These are phyloP conservation scores for Umbelopsis ramanniana DNA, from an alignment of 192 early-diverging fungal species.

Conservation along the genomic window DNA sequence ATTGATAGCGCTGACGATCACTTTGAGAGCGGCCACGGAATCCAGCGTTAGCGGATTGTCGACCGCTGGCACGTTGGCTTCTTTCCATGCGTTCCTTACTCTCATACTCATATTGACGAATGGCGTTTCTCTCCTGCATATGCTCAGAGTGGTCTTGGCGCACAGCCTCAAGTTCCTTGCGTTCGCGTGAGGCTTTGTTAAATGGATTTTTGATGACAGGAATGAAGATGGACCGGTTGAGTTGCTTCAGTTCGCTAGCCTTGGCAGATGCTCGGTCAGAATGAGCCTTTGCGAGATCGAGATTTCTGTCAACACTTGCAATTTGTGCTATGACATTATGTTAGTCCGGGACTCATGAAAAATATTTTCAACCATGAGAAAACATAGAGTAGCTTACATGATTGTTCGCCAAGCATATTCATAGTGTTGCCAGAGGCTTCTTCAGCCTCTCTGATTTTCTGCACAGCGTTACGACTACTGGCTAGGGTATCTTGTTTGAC, in stretches of 20 bases:
- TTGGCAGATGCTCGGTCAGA: slow-evolving; percentile 57
- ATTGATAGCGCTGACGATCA: slow-evolving; percentile 64
- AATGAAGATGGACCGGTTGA: slow-evolving; percentile 79
- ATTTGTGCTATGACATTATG: slow-evolving; percentile 35
- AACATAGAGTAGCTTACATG: slow-evolving; percentile 40
- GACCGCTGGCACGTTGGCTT: slow-evolving; percentile 44
- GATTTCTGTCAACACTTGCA: slow-evolving; percentile 61
- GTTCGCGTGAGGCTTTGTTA: slow-evolving; percentile 61
- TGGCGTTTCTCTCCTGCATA: slow-evolving; percentile 54
- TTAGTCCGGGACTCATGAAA: background rate
- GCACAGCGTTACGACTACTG: slow-evolving; percentile 67
- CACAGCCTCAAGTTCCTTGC: slow-evolving; percentile 55
- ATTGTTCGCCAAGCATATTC: slow-evolving; percentile 68
- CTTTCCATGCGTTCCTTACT: slow-evolving; percentile 61
- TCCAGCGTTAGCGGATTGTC: slow-evolving; percentile 42
- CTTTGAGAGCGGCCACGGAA: slow-evolving; percentile 47
- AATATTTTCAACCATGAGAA: background rate
- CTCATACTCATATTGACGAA: slow-evolving; percentile 57
- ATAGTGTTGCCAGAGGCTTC: slow-evolving; percentile 62
- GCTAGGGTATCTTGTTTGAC: slow-evolving; percentile 69
- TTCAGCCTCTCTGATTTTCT: slow-evolving; percentile 65
- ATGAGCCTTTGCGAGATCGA: slow-evolving; percentile 66
- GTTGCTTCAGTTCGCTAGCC: slow-evolving; percentile 61
- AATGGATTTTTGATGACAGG: slow-evolving; percentile 73
- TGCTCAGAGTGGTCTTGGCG: slow-evolving; percentile 57